These are phyloP conservation scores for Clavariopsis aquatica DNA, from an alignment of 495 filamentous ascomycete genomes.

Conservation along the genomic window DNA sequence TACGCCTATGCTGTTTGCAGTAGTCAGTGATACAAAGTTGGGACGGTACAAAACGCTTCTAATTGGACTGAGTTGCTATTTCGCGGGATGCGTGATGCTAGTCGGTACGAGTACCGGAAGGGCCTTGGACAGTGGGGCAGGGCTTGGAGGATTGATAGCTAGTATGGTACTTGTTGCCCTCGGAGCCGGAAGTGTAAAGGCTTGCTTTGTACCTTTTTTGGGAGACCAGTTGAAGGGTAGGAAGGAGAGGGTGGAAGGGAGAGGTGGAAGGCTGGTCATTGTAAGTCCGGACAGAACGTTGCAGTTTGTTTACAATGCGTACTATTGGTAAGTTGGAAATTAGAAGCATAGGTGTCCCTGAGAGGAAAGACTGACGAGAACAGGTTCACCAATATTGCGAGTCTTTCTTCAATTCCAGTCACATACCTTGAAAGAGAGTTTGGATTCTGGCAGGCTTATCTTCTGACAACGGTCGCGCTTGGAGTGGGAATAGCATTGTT, in stretches of 20 bases:
- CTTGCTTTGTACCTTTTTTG: conserved; percentile 10
- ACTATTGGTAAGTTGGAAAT: conserved; percentile 10
- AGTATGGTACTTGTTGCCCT: conserved; percentile 6
- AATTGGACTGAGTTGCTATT: conserved; percentile 6
- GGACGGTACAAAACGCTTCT: conserved; percentile 48
- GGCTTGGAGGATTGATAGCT: not conserved
- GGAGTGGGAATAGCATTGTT: not conserved
- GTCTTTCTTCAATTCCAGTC: conserved; percentile 11
- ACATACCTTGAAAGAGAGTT: conserved; percentile 7
- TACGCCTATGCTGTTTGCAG: conserved; percentile 46
- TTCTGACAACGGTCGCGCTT: not conserved
- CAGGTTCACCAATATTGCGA: conserved; percentile 16
- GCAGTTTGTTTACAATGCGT: conserved; percentile 10
- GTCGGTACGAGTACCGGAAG: not conserved
- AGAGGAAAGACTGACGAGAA: not conserved
- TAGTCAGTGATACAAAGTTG: conserved; percentile 48
- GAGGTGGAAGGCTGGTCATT: not conserved
- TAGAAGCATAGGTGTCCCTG: not conserved
- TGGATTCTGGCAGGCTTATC: conserved; percentile 11
- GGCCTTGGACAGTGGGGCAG: conserved; percentile 1
- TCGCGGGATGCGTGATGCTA: conserved; percentile 13
- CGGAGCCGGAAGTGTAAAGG: conserved; percentile 6
- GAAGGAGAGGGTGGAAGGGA: conserved; percentile 3
- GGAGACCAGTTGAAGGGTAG: conserved; percentile 3
- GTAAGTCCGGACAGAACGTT: conserved; percentile 1